A percentile compares a stretch with the other conserved stretches of the same genome.
These are phyloP conservation scores for Dipteronia sinensis DNA, from an alignment of 345 rosid genomes.

Conservation along the genomic window DNA sequence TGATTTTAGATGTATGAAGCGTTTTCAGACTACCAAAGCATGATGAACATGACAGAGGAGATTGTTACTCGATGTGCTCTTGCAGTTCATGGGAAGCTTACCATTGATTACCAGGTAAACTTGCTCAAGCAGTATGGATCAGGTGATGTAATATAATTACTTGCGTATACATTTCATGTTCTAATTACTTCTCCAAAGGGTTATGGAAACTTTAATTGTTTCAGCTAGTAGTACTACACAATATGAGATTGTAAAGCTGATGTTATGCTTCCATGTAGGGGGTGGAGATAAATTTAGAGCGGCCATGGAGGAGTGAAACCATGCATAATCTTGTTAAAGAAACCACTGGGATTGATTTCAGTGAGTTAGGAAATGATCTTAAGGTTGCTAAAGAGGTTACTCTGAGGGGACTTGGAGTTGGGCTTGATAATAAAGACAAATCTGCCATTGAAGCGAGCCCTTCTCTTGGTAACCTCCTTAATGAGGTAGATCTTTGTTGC, in stretches of 20 bases:
- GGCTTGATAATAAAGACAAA: constrained; percentile 69
- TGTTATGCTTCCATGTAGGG: constrained; percentile 57
- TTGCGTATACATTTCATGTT: background rate
- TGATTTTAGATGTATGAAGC: constrained; percentile 89
- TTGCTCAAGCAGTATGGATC: background rate
- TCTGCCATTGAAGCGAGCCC: constrained; percentile 66
- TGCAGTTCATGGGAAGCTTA: constrained; percentile 74
- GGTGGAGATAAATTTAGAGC: constrained; percentile 67
- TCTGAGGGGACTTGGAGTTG: constrained; percentile 51
- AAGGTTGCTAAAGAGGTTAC: constrained; percentile 62
- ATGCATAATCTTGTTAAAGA: constrained; percentile 96
- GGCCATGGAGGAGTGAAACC: constrained; percentile 96
- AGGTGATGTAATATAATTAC: background rate
- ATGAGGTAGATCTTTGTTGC: constrained; percentile 58
- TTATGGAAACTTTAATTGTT: background rate
- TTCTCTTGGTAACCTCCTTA: constrained; percentile 85
- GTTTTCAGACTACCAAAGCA: constrained; percentile 83
- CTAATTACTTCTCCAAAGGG: background rate
- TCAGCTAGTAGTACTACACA: constrained; percentile 6
- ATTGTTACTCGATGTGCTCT: constrained; percentile 82
- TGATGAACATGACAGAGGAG: constrained; percentile 93
- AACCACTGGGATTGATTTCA: constrained; percentile 69
- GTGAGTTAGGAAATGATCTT: constrained; percentile 56
- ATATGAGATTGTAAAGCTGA: constrained; percentile 16
- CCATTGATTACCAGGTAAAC: constrained; percentile 80